These are phyloP conservation scores for Avena eriantha DNA, from an alignment of 176 grass and related monocot genomes.

Conservation along the genomic window DNA sequence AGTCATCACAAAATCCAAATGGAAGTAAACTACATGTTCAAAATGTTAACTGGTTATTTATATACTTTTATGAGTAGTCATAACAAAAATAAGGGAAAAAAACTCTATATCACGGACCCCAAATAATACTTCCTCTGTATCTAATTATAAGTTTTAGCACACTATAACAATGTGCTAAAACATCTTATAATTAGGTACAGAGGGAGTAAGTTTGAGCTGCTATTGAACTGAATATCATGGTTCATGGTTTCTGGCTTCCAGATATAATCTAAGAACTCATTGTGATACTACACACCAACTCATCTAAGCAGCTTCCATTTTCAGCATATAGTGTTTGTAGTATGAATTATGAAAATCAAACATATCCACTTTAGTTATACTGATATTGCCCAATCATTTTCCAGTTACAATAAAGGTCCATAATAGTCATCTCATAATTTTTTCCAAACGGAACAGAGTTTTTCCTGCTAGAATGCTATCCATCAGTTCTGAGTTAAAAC, in stretches of 20 bases:
- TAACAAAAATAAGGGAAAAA: neutral
- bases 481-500: slow-evolving; percentile 8
- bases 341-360: neutral
- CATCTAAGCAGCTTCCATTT: neutral
- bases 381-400: neutral
- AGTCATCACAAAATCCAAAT: slow-evolving; percentile 13
- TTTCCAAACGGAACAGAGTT: neutral
- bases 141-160: neutral
- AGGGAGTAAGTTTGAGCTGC: neutral
- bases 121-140: neutral
- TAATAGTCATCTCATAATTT: neutral
- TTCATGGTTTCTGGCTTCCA: neutral
- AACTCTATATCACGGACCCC: neutral
- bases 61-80: neutral
- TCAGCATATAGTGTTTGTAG: neutral
- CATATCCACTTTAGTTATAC: neutral
- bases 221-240: neutral
- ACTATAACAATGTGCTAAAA: too few relatives aligned
- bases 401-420: neutral
- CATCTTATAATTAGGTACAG: too few relatives aligned
- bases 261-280: neutral
- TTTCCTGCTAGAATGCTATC: slow-evolving; percentile 10
- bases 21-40: slow-evolving; percentile 12
- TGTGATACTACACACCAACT: neutral
- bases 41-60: neutral